These are phyloP conservation scores for Thozetella sp. DNA, from an alignment of 495 filamentous ascomycete species.

Conservation along the genomic window DNA sequence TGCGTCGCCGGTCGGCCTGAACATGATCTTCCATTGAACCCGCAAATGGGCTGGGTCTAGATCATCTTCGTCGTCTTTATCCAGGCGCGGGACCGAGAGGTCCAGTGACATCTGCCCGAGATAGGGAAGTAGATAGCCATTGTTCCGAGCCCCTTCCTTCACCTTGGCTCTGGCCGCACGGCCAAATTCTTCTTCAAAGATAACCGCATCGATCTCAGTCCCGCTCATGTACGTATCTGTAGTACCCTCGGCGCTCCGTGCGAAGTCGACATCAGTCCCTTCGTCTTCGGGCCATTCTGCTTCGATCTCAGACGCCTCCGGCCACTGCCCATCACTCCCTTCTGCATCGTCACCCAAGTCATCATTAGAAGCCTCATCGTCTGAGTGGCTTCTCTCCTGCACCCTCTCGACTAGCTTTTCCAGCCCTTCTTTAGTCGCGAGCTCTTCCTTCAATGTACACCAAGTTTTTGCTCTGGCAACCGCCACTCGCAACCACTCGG, in stretches of 20 bases:
- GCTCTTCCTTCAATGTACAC: slow-evolving; percentile 40
- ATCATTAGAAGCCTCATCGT: slow-evolving; percentile 13
- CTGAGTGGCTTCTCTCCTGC: slow-evolving; percentile 11
- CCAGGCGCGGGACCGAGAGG: slow-evolving; percentile 27
- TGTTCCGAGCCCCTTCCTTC: not conserved
- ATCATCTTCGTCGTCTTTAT: slow-evolving; percentile 5
- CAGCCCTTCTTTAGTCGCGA: slow-evolving; percentile 27
- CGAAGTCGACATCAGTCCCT: not conserved
- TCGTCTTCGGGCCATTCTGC: slow-evolving; percentile 14
- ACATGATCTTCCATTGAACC: slow-evolving; percentile 57
- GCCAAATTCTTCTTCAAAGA: not conserved
- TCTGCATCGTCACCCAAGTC: slow-evolving; percentile 17
- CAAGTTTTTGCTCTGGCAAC: slow-evolving; percentile 45
- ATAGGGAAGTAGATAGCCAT: not conserved
- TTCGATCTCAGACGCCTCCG: slow-evolving; percentile 11
- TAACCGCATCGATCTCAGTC: not conserved
- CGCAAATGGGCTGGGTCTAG: slow-evolving; percentile 30
- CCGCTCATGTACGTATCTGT: not conserved
- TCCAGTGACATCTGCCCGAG: slow-evolving; percentile 46
- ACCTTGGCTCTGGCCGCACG: not conserved
- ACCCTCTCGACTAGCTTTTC: slow-evolving; percentile 22
- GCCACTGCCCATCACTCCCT: slow-evolving; percentile 13
- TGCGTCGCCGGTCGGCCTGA: slow-evolving; percentile 68
- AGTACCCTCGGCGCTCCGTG: no score
- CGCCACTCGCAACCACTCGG: slow-evolving; percentile 50